Base-by-base conservation (phyloP, 225 moss, liverwort and hornwort genomes). In the Polytrichum formosum region DNA sequence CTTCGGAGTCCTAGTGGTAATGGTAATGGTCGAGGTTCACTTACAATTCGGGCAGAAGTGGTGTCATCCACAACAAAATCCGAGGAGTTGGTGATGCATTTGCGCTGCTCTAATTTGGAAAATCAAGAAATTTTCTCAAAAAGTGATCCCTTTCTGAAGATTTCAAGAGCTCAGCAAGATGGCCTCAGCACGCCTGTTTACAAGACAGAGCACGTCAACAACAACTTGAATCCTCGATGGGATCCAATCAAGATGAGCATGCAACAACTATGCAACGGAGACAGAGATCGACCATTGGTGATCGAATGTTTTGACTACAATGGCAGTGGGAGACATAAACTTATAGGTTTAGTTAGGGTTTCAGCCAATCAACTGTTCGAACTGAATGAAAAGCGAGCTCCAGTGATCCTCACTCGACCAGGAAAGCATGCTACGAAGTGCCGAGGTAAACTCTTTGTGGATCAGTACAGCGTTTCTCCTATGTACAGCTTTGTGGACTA, bases 281-380 rank as follows among this genome's bases (percentile, higher is more conserved):
- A 83, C 67, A 83, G 80, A 85, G 55, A 78, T 55, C 82, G 88
- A 26, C 77, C 63, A 6, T 76, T 88, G 72, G 74, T 71, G 74
- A 85, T 85, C 55, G 88, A 88, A 63, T 88, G 85, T 54, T 65
- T 78, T 4, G 82, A 88, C 67, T 85, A 82, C 61, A 85, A 88
- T 55, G 74, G 56, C 58, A 85, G 67, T 73, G 88, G 88, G 28
- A 82, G 73, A 46, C 77, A 85, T 16, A 82, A 88, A 63, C 60
- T 85, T 18, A 85, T 88, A 67, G 88, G 88, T 83, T 80, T 56
- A 78, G 75, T 23, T 4, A 53, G 35, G 54, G 20, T 78, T 16
- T 74, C 83, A 26, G 53, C 81, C 23, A 77, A 79, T 66, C 78
- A 81, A 30, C 75, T 87, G 71, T 75, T 80, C 33, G 55, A 18